Base-by-base conservation (phyloP, 208 protist species). In the Tritrichomonas foetus region DNA sequence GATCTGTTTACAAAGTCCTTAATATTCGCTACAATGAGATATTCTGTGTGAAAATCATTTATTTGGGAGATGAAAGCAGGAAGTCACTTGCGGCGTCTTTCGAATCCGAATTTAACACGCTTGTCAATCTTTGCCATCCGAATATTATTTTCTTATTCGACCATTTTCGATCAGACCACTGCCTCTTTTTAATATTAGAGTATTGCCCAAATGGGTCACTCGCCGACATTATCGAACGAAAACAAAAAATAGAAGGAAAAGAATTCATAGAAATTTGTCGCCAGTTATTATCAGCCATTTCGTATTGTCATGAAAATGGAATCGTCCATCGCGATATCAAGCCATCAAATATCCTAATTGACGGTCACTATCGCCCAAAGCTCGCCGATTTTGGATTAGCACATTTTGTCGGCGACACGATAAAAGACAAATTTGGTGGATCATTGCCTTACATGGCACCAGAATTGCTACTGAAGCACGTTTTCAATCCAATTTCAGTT, bases 311-410 rank as follows among this genome's bases (percentile, higher is more conserved):
- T 80, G 50, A 36, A 3, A 94, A 94, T 9, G 89, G 94, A 41
- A 66, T 94, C 36, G 89, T 94, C 36, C 94, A 95, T 94, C 49
- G 94, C 36, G 94, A 95, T 49, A 66, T 95, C 36, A 95, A 95
- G 55, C 53, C 94, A 47, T 93, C 93, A 44, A 96, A 96, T 66
- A 89, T 96, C n/a, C 80, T 96, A 33, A 33, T 96, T 20, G n/a
- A n/a, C n/a, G n/a, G n/a, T n/a, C n/a, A n/a, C n/a, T 16, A 61
- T 61, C 5, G 53, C 5, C 53, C 53, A 61, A 61, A 61, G 53
- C 16, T 61, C 5, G 53, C 53, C 53, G 53, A 61, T 61, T 61
- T 61, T 16, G 53, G 53, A 61, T 16, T 61, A 22, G 53, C 53
- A 61, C 11, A 61, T 22, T 61, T 61, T 61, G 11, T 22, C 5